These are phyloP conservation scores for Gamsiella multidivaricata DNA, from an alignment of 192 early-diverging fungal species.

Conservation along the genomic window DNA sequence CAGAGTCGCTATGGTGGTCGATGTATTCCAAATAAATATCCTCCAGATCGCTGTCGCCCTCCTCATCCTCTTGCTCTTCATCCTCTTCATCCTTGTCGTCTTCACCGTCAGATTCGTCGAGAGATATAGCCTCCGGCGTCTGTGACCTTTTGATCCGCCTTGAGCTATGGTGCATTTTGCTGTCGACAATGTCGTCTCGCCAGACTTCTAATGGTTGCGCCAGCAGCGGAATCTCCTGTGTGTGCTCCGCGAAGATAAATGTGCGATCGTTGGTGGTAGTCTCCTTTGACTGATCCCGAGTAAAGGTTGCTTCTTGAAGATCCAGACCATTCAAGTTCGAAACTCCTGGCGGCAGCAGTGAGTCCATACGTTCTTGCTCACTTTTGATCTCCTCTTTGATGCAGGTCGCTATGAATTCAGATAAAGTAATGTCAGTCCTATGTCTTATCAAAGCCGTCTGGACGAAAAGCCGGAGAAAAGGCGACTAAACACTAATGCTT, in stretches of 20 bases:
- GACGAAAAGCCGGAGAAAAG: too few species aligned
- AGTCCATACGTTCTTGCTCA: neutral
- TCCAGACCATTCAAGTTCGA: neutral
- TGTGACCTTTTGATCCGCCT: neutral
- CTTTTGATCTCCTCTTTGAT: too few species aligned
- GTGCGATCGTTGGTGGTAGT: neutral
- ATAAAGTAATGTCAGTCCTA: too few species aligned
- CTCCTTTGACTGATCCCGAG: too few species aligned
- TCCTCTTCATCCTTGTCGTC: neutral
- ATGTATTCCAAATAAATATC: too few species aligned
- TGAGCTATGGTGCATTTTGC: too few species aligned
- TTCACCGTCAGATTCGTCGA: neutral
- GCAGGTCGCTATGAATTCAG: too few species aligned
- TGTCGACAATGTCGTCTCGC: too few species aligned
- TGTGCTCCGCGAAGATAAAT: neutral
- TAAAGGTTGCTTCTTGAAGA: neutral
- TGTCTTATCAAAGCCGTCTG: too few species aligned
- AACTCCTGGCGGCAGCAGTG: neutral
- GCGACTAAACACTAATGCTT: too few species aligned
- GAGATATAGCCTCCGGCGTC: neutral
- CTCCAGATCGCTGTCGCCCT: constrained; percentile 12
- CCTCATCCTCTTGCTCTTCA: constrained; percentile 20
- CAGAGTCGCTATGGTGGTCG: neutral
- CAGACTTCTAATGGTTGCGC: neutral
- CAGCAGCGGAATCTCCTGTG: constrained; percentile 3